Evolutionary conservation across 2,329 filamentous ascomycete species (phyloP), one percentile per base, ranked within the genome.

Genomic region (Colletotrichum liaoningense): DNA sequence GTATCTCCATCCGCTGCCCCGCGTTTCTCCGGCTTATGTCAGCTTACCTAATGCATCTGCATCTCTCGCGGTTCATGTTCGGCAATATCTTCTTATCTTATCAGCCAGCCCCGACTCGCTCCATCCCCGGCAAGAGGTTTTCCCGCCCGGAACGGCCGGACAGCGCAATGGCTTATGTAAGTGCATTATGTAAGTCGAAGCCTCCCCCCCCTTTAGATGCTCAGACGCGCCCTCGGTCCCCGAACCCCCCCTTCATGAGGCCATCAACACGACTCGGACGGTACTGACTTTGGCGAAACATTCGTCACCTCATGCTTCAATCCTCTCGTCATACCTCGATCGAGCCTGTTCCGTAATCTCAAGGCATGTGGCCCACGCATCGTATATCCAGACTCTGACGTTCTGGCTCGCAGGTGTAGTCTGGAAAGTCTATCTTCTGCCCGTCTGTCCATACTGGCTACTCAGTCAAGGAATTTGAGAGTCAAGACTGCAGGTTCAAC

Each of bases 1-100:
- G 52, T 65, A 57, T 11, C 16, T 24, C n/a, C 11, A 5, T 6
- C 30, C 8, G 62, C 14, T n/a, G 19, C 42, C 42, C 19, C 19
- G 28, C 26, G 9, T 5, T 2, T 14, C 3, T 28, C n/a, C 30
- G n/a, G 30, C 46, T 55, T 64, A 64, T 7, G 14, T 55, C n/a
- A 55, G 62, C 62, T 5, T 11, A 33, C 2, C 1, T 9, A 9
- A 33, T 1, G 8, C 30, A 33, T 8, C 30, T 30, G 2, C 28
- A 30, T 8, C 9, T 9, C 30, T 4, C 6, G 7, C n/a, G 60
- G 62, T 9, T 1, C 1, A 38, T 38, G 2, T 38, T 42, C 57
- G 33, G 30, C 30, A 1, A 8, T 4, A 4, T 33, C 1, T 33
- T 1, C 8, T 4, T 33, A 9, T 0, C 2, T 3, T 19, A 6